Evolutionary conservation across 2,329 filamentous ascomycete genomes (phyloP).

Genomic region (Venturia effusa): DNA sequence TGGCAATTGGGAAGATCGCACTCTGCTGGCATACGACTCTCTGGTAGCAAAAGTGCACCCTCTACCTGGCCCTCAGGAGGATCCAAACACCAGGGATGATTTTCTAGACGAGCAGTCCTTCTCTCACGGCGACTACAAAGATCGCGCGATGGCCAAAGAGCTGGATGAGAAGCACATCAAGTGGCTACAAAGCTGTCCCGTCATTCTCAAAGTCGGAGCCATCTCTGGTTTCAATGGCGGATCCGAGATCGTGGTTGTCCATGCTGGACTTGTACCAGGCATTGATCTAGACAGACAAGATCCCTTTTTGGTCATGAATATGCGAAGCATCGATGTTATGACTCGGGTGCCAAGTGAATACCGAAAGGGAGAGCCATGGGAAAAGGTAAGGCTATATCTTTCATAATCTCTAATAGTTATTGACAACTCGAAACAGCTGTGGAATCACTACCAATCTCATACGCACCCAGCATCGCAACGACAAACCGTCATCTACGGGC

Average conservation of each 20-base stretch:
- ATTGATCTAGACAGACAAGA: slow-evolving; percentile 60
- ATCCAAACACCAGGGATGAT: slow-evolving; percentile 20
- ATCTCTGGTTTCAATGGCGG: slow-evolving; percentile 36
- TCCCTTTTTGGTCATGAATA: slow-evolving; percentile 79
- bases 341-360: slow-evolving; percentile 47
- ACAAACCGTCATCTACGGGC: slow-evolving; percentile 73
- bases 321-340: slow-evolving; percentile 64
- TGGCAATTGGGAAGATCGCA: slow-evolving; percentile 84
- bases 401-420: not conserved
- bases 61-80: slow-evolving; percentile 21
- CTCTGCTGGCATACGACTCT: slow-evolving; percentile 54
- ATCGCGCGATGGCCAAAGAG: slow-evolving; percentile 45
- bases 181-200: slow-evolving; percentile 61
- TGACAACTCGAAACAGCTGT: slow-evolving; percentile 27
- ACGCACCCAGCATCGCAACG: slow-evolving; percentile 26
- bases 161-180: slow-evolving; percentile 49
- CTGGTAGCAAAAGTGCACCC: slow-evolving; percentile 17
- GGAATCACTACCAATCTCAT: slow-evolving; percentile 33
- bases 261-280: slow-evolving; percentile 75
- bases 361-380: slow-evolving; percentile 53
- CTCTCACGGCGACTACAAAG: slow-evolving; percentile 25
- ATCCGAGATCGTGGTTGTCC: slow-evolving; percentile 63
- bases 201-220: slow-evolving; percentile 65
- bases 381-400: slow-evolving; percentile 32
- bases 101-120: slow-evolving; percentile 21